Percentiles rank a stretch among this genome's conserved stretches.
Conservation (phyloP, 2,329 filamentous ascomycete genomes). For the Monosporascus sp. region DNA sequence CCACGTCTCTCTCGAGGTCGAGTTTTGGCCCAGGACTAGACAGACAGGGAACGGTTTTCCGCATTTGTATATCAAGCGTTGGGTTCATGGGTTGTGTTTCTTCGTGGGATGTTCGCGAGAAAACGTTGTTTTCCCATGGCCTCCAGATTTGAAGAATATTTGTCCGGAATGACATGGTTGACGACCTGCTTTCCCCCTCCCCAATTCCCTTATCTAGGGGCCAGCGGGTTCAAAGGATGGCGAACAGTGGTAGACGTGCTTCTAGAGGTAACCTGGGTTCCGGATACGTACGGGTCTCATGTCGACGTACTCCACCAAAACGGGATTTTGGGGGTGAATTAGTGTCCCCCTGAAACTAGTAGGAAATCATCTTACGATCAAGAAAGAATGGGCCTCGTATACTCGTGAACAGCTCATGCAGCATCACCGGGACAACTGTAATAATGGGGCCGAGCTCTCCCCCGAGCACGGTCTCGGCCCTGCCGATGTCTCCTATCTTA, state of each 20-base stretch:
- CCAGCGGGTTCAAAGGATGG: too few species aligned
- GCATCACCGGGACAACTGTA: slow-evolving; percentile 60
- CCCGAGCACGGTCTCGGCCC: slow-evolving; percentile 55
- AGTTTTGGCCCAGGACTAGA: neutral
- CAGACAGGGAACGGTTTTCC: neutral
- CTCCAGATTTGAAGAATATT: neutral
- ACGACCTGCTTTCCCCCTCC: too few species aligned
- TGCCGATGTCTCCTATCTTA: slow-evolving; percentile 58
- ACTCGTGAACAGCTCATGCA: too few species aligned
- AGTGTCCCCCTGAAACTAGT: too few species aligned
- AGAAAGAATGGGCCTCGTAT: neutral
- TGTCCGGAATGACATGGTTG: too few species aligned
- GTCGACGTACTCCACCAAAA: too few species aligned
- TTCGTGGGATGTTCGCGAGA: slow-evolving; percentile 1
- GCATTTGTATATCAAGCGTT: slow-evolving; percentile 3
- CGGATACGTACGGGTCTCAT: too few species aligned
- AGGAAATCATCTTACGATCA: neutral
- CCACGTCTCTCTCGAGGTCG: neutral
- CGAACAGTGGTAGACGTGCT: too few species aligned
- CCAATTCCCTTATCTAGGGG: too few species aligned
- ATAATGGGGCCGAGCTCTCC: slow-evolving; percentile 56
- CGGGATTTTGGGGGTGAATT: too few species aligned
- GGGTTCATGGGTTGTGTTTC: slow-evolving; percentile 3
- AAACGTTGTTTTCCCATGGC: slow-evolving; percentile 6
- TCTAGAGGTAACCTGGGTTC: too few species aligned